These are phyloP conservation scores for Thozetella sp. DNA, from an alignment of 495 filamentous ascomycete genomes.

Conservation along the genomic window DNA sequence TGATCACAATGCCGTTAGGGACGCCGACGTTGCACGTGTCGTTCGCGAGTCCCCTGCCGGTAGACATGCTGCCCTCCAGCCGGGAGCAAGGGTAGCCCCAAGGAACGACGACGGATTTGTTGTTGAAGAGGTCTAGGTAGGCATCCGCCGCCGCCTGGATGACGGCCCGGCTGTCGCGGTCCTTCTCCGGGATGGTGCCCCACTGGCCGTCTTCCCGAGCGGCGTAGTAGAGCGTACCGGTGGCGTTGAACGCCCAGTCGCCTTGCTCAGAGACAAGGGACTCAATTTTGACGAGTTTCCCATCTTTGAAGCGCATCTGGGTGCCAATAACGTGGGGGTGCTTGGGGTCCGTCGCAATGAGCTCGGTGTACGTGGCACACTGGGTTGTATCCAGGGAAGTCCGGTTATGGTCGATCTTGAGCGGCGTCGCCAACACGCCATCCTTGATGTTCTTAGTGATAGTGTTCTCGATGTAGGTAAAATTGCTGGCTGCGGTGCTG, in stretches of 20 bases:
- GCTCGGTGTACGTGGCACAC: conserved; percentile 55
- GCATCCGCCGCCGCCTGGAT: conserved; percentile 52
- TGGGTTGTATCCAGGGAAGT: conserved; percentile 45
- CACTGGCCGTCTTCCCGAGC: conserved; percentile 35
- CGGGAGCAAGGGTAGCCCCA: conserved; percentile 50
- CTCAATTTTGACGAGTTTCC: conserved; percentile 36
- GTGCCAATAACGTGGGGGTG: conserved; percentile 52
- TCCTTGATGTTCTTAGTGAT: conserved; percentile 27
- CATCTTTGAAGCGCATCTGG: conserved; percentile 38
- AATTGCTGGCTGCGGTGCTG: conserved; percentile 16
- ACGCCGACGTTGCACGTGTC: conserved; percentile 39
- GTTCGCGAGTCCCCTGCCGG: conserved; percentile 31
- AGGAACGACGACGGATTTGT: conserved; percentile 44
- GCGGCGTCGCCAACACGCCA: conserved; percentile 38
- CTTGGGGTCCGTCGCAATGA: conserved; percentile 40
- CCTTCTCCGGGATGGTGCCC: conserved; percentile 41
- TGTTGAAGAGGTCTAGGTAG: conserved; percentile 46
- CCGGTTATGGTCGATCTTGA: conserved; percentile 49
- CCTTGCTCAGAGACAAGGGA: conserved; percentile 40
- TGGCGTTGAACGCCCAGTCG: conserved; percentile 54
- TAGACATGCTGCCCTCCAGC: conserved; percentile 48
- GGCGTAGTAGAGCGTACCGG: conserved; percentile 46
- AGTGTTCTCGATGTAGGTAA: conserved; percentile 32
- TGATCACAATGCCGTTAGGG: conserved; percentile 33
- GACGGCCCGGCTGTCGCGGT: conserved; percentile 40